Base-by-base conservation (phyloP, 2,329 filamentous ascomycete species). In the Massarina eburnea region DNA sequence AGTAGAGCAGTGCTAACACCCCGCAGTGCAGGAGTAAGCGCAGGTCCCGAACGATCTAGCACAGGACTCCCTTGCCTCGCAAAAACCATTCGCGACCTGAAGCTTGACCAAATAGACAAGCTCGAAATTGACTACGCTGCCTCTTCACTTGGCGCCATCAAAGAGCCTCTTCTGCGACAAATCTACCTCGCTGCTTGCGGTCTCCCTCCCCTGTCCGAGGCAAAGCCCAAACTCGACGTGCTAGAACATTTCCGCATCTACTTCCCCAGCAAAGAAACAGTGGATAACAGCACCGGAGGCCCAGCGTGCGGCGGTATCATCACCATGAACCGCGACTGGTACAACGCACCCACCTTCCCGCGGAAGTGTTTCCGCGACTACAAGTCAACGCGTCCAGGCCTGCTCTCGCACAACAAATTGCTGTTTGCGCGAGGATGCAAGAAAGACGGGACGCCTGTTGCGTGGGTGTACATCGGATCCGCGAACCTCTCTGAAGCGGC, bases 401-500 rank as follows among this genome's bases (percentile, higher is more conserved):
- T 96, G 18, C 74, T 99, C 51, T 89, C 95, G 75, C 94, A 99
- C 71, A 95, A 83, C 71, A 99, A 99, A 73, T 76, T 90, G 8
- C 45, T 61, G 2, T 62, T 65, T 8, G 66, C 60, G n/a, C 64
- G 67, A n/a, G 67, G 67, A 9, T 52, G 46, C 27, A 58, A 51
- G 14, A 58, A 44, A 19, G 58, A 68, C 48, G 48, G 51, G 33
- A 51, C 43, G 51, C 72, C 72, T 19, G 67, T 72, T 32, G 83
- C 84, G 4, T 97, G 89, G 86, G 86, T 81, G 2, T 97, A 97
- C 63, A 73, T 96, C 29, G 94, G 94, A 14, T 95, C 89, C 58
- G 89, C 90, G 7, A 99, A 99, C 71, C 72, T 96, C 21, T 95
- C 91, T 0, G 91, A 96, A 70, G 91, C 88, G 66, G 94, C 94